Conservation (phyloP, 345 rosid species). For the Fremontodendron californicum region DNA sequence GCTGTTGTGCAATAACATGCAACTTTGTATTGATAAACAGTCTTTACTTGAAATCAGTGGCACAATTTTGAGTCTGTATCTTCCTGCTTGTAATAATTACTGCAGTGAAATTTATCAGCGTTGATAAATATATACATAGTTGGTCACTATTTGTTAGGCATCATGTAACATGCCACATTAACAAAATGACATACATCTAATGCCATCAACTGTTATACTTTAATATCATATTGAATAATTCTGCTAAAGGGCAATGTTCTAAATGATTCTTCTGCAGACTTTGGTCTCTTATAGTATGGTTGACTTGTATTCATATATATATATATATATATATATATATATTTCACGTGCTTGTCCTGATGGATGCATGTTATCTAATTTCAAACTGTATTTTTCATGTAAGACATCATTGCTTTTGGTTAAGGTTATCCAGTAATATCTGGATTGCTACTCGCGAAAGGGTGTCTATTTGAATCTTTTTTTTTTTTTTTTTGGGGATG, state of each 20-base stretch:
- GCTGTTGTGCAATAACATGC: background rate
- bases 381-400: background rate
- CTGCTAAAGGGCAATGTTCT: background rate
- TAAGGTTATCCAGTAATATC: background rate
- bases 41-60: background rate
- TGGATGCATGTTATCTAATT: background rate
- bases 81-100: background rate
- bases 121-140: background rate
- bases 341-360: background rate
- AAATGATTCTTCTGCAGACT: background rate
- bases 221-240: background rate
- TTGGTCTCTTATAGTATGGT: background rate
- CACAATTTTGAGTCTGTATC: background rate
- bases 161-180: background rate
- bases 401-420: background rate
- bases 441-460: background rate
- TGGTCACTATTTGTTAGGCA: constrained; percentile 1
- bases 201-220: background rate
- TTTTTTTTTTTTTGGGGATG: background rate
- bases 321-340: background rate
- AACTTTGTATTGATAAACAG: background rate
- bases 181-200: background rate
- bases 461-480: background rate
- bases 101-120: background rate
- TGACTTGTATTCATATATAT: background rate